Base-by-base conservation (phyloP, 768 basidiomycete genomes). In the Suillus clintonianus region DNA sequence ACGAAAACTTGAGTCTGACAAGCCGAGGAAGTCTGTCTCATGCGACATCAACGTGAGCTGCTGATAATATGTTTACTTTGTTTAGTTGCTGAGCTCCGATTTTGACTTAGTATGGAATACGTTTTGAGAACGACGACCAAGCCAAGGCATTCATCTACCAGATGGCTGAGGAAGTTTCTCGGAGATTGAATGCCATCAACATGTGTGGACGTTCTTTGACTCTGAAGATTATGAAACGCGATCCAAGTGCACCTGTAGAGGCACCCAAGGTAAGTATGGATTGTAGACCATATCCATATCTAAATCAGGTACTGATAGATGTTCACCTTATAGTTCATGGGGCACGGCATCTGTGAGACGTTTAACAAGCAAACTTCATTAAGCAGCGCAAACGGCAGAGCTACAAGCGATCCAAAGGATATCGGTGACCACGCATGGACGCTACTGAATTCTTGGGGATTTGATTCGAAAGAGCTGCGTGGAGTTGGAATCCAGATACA, bases 401-500 rank as follows among this genome's bases (percentile, higher is more conserved):
- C 93, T 7, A 95, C 95, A 0, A 89, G 86, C 71, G 89, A 97
- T 65, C 78, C 83, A 15, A 82, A 79, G 43, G 76, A 88, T 42
- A 90, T 99, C 45, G 92, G 88, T 0, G 83, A 88, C 30, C 87
- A 89, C 64, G 90, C 93, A 7, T 92, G 90, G 86, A 83, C 85
- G 64, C 76, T 97, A 17, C 80, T 97, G 36, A 81, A 85, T 68
- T 83, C 85, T 1, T 88, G 95, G 74, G 80, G 83, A 42, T 90
- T 97, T 57, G 91, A 94, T 65, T 88, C 95, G 0, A 85, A 81
- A 63, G 97, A 98, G 65, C 78, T 99, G n/a, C 84, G 97, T 24
- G 97, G 97, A 1, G 85, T 99, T 62, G 95, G 93, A 0, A 89
- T 99, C 9, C 94, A 96, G 69, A 86, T 98, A 14, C 89, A 91